phyloP scores from a whole-genome alignment of 2,329 filamentous ascomycete species.

The Hypoxylon sp. region DNA sequence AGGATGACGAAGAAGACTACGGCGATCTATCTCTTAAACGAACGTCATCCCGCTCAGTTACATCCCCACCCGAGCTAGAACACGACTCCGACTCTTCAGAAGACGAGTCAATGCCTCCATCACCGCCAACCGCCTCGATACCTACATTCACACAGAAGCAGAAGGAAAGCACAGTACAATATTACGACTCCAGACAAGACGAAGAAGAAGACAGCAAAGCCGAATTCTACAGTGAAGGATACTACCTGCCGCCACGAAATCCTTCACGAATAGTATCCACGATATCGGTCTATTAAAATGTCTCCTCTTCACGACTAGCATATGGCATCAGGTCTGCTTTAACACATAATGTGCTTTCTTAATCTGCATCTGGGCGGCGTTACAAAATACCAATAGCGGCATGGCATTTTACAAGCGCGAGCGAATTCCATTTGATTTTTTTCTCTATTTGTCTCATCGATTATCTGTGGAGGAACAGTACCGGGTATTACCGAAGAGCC shows the following conservation, averaged over 20 bases:
- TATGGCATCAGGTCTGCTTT: slow-evolving; percentile 41
- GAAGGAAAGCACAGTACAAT: slow-evolving; percentile 54
- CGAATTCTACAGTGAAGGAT: slow-evolving; percentile 64
- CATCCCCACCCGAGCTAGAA: slow-evolving; percentile 76
- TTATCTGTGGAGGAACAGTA: slow-evolving; percentile 26
- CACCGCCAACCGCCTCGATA: slow-evolving; percentile 69
- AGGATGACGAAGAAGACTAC: slow-evolving; percentile 66
- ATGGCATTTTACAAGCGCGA: slow-evolving; percentile 50
- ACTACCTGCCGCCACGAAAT: slow-evolving; percentile 65
- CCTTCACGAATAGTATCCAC: slow-evolving; percentile 64
- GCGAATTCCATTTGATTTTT: slow-evolving; percentile 46
- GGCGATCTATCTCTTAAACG: slow-evolving; percentile 75
- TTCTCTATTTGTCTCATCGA: slow-evolving; percentile 39
- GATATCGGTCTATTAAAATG: slow-evolving; percentile 67
- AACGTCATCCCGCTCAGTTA: slow-evolving; percentile 71
- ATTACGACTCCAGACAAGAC: slow-evolving; percentile 54
- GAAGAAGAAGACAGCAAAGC: slow-evolving; percentile 53
- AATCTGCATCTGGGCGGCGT: slow-evolving; percentile 54
- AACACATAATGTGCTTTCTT: slow-evolving; percentile 46
- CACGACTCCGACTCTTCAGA: slow-evolving; percentile 77
- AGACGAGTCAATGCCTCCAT: slow-evolving; percentile 79
- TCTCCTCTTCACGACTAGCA: slow-evolving; percentile 50
- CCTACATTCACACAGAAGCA: slow-evolving; percentile 71
- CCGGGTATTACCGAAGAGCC: slow-evolving; percentile 33
- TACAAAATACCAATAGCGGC: slow-evolving; percentile 52